phyloP scores from a whole-genome alignment of 495 filamentous ascomycete species.

The Neurospora sp. region DNA sequence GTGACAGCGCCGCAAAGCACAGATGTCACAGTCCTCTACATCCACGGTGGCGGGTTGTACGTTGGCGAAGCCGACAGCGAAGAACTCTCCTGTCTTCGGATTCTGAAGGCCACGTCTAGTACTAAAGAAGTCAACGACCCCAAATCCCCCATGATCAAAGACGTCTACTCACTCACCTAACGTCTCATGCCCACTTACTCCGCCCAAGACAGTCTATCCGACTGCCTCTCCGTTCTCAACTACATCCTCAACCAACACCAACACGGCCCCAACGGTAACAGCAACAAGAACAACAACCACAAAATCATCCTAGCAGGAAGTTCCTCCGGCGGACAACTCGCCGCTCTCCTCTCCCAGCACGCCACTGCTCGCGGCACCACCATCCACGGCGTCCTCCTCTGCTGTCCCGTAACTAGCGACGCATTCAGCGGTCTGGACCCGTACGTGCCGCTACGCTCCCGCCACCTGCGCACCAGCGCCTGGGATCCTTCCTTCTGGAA shows the following conservation, averaged over 20 bases:
- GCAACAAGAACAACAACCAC: background rate
- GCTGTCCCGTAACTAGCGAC: constrained; percentile 24
- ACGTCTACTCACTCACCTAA: constrained; percentile 21
- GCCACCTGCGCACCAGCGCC: constrained; percentile 12
- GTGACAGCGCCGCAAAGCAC: background rate
- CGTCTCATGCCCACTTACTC: constrained; percentile 16
- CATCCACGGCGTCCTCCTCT: constrained; percentile 17
- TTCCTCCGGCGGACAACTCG: constrained; percentile 23
- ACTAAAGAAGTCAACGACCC: background rate
- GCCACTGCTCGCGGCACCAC: background rate
- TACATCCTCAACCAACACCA: background rate
- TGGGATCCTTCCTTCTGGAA: constrained; percentile 13
- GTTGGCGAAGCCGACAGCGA: constrained; percentile 23
- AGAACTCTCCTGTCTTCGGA: constrained; percentile 23
- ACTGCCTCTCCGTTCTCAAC: constrained; percentile 14
- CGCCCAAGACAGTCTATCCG: constrained; percentile 16
- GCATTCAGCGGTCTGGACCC: constrained; percentile 7
- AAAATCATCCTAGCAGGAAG: constrained; percentile 18
- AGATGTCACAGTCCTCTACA: constrained; percentile 14
- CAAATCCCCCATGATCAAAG: background rate
- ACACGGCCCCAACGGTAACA: background rate
- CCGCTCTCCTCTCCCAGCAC: constrained; percentile 17
- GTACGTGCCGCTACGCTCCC: constrained; percentile 11
- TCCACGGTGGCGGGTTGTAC: constrained; percentile 23
- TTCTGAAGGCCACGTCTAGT: constrained; percentile 5